These are phyloP conservation scores for Scopulariopsis brevicaulis DNA, from an alignment of 2,329 filamentous ascomycete genomes.

Conservation along the genomic window DNA sequence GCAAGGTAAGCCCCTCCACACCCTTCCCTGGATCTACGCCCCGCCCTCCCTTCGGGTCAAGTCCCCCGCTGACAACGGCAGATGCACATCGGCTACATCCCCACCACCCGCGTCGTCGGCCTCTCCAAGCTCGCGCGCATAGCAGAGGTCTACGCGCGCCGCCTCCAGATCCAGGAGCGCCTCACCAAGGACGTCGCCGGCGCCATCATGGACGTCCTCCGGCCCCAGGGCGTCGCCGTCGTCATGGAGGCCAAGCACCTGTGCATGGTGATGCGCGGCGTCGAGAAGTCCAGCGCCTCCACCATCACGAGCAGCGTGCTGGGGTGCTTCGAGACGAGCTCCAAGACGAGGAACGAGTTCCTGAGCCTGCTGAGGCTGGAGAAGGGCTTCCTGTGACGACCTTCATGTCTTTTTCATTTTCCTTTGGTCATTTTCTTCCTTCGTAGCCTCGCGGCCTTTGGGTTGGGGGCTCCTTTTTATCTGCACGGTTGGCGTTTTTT, in stretches of 20 bases:
- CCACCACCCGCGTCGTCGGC: slow-evolving; percentile 79
- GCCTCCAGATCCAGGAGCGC: slow-evolving; percentile 91
- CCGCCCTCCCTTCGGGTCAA: neutral
- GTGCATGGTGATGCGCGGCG: slow-evolving; percentile 99
- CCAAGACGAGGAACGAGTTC: slow-evolving; percentile 94
- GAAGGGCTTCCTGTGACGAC: neutral
- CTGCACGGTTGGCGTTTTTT: neutral
- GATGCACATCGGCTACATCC: slow-evolving; percentile 99
- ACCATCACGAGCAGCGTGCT: slow-evolving; percentile 96
- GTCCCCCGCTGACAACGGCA: slow-evolving; percentile 19
- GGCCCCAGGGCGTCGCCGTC: slow-evolving; percentile 89
- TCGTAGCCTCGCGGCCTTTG: neutral
- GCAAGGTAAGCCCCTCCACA: slow-evolving; percentile 52
- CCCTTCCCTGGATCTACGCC: neutral
- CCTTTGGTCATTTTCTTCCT: neutral
- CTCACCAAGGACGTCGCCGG: slow-evolving; percentile 93
- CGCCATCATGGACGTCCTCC: slow-evolving; percentile 83
- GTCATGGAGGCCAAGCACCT: slow-evolving; percentile 96
- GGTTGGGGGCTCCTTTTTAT: neutral
- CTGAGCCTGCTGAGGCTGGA: slow-evolving; percentile 66
- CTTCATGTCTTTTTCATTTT: neutral
- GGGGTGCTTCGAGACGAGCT: slow-evolving; percentile 86
- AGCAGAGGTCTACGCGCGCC: slow-evolving; percentile 90
- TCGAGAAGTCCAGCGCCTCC: slow-evolving; percentile 76
- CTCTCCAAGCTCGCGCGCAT: slow-evolving; percentile 93